Percentiles rank a stretch among this genome's conserved stretches.
Conservation (phyloP, 768 basidiomycete species). For the Dictyophora rubrovolvata region DNA sequence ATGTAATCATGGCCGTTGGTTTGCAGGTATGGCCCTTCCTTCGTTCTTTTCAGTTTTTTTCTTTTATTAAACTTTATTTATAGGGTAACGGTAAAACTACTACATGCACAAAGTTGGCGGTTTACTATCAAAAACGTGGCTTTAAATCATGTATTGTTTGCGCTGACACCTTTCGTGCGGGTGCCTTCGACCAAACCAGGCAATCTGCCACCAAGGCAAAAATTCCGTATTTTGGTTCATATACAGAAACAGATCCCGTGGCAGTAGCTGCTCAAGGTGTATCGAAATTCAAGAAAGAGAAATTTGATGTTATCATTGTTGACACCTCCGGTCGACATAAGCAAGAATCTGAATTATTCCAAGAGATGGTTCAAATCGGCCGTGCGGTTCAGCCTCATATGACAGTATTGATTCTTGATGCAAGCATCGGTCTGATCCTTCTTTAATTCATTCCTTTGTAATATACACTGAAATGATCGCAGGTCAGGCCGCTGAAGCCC, state of each 20-base stretch:
- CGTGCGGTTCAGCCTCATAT: constrained; percentile 91
- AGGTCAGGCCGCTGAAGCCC: constrained; percentile 97
- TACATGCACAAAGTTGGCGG: constrained; percentile 96
- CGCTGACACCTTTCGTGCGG: constrained; percentile 98
- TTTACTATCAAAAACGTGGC: constrained; percentile 93
- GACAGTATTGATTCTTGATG: constrained; percentile 93
- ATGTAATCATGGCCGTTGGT: constrained; percentile 96
- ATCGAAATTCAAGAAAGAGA: constrained; percentile 93
- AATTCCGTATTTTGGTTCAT: constrained; percentile 97
- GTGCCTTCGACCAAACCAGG: constrained; percentile 97
- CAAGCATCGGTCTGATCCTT: constrained; percentile 65
- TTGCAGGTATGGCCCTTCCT: constrained; percentile 58
- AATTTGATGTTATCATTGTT: constrained; percentile 97
- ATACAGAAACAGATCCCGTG: constrained; percentile 98
- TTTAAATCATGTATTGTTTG: constrained; percentile 97
- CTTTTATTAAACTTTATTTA: constrained; percentile 5
- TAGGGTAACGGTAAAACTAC: constrained; percentile 99
- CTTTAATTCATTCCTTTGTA: background rate
- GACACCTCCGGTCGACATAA: constrained; percentile 97
- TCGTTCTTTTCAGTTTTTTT: constrained; percentile 1
- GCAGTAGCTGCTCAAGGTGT: constrained; percentile 92
- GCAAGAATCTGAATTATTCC: constrained; percentile 92
- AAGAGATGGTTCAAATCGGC: constrained; percentile 97
- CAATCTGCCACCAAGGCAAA: constrained; percentile 99
- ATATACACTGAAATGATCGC: background rate